These are phyloP conservation scores for Trametes cubensis DNA, from an alignment of 768 basidiomycete species.

Conservation along the genomic window DNA sequence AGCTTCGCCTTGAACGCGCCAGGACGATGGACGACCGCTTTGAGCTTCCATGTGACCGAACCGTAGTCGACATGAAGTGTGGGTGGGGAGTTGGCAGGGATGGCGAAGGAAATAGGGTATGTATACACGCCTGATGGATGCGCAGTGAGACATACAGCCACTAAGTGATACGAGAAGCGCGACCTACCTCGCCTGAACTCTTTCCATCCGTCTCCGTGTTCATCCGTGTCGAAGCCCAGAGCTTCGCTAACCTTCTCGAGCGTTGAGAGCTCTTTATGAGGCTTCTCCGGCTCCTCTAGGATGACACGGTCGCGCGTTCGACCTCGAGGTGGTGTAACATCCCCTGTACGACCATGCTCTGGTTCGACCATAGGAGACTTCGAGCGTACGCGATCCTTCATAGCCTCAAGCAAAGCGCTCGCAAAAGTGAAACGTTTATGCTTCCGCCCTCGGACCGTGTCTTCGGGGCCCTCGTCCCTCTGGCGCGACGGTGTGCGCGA, in stretches of 20 bases:
- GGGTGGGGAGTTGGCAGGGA: slow-evolving; percentile 81
- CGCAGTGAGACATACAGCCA: neutral
- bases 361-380: slow-evolving; percentile 37
- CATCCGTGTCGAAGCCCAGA: slow-evolving; percentile 42
- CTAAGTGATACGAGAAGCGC: no score
- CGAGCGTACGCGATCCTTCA: slow-evolving; percentile 49
- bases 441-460: slow-evolving; percentile 38
- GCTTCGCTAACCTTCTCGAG: slow-evolving; percentile 45
- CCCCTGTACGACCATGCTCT: slow-evolving; percentile 12
- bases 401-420: slow-evolving; percentile 49
- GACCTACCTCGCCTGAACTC: slow-evolving; percentile 82
- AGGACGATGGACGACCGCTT: slow-evolving; percentile 80
- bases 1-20: slow-evolving; percentile 79
- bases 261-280: slow-evolving; percentile 37
- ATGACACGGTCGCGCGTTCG: slow-evolving; percentile 19
- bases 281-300: slow-evolving; percentile 23
- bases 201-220: slow-evolving; percentile 66
- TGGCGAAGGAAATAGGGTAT: slow-evolving; percentile 89
- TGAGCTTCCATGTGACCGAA: slow-evolving; percentile 75
- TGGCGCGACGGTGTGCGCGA: slow-evolving; percentile 21
- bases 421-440: slow-evolving; percentile 56
- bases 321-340: slow-evolving; percentile 26
- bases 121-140: slow-evolving; percentile 74
- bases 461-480: slow-evolving; percentile 22
- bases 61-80: slow-evolving; percentile 76